Evolutionary conservation across 1,139 yeast species (phyloP).

Genomic region (Nakaseomyces kungkrabaensis): DNA sequence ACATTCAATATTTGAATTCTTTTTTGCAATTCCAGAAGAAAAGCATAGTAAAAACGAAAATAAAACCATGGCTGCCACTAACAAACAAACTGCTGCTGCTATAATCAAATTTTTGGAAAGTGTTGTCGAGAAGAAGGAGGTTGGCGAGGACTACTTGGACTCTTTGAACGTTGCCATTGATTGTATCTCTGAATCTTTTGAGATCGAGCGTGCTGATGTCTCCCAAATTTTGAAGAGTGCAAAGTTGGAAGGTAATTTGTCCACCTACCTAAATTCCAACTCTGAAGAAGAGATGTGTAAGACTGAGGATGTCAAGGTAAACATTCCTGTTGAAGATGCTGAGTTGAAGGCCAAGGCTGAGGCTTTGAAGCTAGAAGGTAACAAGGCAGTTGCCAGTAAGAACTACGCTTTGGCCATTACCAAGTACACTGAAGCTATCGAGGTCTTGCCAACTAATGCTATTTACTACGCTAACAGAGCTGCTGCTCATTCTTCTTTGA

Average conservation of each 20-base stretch:
- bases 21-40: no score
- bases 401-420: conserved; percentile 61
- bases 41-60: not conserved
- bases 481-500: conserved; percentile 81
- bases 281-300: not conserved
- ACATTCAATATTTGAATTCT: no score
- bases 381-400: conserved; percentile 77
- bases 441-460: conserved; percentile 58
- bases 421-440: conserved; percentile 77
- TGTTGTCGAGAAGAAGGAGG: conserved; percentile 51
- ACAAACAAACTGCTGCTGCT: conserved; percentile 41
- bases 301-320: conserved; percentile 33
- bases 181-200: conserved; percentile 83
- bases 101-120: conserved; percentile 62
- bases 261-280: conserved; percentile 34
- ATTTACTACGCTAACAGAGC: conserved; percentile 91
- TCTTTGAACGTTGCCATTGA: conserved; percentile 94
- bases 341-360: conserved; percentile 64
- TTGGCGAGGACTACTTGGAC: conserved; percentile 73
- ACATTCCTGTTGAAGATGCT: conserved; percentile 36
- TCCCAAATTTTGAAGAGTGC: conserved; percentile 30
- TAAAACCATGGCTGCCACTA: conserved; percentile 4
- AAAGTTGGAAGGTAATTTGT: conserved; percentile 43
- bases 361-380: conserved; percentile 77
- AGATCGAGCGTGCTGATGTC: conserved; percentile 45